These are phyloP conservation scores for Dictyostelium firmibasis DNA, from an alignment of 78 protist species.

Conservation along the genomic window DNA sequence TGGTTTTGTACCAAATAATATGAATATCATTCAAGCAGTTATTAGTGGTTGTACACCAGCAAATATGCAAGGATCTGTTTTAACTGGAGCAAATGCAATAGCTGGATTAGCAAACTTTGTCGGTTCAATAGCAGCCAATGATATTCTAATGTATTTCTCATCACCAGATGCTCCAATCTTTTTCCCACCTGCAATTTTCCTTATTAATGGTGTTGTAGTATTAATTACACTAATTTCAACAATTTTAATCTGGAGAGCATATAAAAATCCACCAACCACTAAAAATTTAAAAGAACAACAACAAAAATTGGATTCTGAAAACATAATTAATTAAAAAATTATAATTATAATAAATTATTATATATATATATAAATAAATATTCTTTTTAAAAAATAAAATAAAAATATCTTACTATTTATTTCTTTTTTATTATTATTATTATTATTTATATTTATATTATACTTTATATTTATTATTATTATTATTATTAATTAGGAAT, in stretches of 20 bases:
- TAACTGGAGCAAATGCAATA: constrained; percentile 16
- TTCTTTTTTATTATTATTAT: neutral
- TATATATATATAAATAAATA: neutral
- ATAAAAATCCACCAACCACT: neutral
- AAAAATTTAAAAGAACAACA: neutral
- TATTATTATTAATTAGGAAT: neutral
- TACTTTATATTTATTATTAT: neutral
- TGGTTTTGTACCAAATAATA: neutral
- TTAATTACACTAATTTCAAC: neutral
- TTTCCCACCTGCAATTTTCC: constrained; percentile 5
- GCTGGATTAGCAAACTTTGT: neutral
- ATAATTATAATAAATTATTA: neutral
- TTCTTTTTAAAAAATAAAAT: too few relatives aligned
- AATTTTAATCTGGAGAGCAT: neutral
- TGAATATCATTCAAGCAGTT: neutral
- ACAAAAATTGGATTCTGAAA: neutral
- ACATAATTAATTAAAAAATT: neutral
- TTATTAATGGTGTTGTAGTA: neutral
- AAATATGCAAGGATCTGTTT: constrained; percentile 5
- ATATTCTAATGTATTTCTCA: neutral
- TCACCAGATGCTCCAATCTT: neutral
- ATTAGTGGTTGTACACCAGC: constrained; percentile 27
- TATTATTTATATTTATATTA: neutral
- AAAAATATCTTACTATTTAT: neutral
- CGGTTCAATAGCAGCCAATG: neutral